Evolutionary conservation across 305 asterid genomes (phyloP).

Genomic region (Plantago lanceolata): DNA sequence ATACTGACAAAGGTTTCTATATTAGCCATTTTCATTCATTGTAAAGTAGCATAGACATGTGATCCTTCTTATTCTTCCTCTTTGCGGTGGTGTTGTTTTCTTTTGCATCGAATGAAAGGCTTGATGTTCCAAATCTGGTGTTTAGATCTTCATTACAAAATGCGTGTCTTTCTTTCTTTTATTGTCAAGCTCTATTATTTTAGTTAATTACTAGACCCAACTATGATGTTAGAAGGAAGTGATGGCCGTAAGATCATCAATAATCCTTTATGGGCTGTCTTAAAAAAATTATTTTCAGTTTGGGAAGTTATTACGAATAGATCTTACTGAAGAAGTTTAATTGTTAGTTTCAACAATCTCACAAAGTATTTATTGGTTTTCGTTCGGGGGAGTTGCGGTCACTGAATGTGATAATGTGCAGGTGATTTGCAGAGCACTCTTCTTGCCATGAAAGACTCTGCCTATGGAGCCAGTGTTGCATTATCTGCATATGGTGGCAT

Average conservation of each 20-base stretch:
- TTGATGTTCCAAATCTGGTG: slow-evolving; percentile 17
- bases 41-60: slow-evolving; percentile 5
- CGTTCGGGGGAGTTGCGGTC: slow-evolving; percentile 20
- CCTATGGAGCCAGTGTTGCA: slow-evolving; percentile 72
- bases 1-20: slow-evolving; percentile 17
- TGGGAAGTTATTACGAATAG: slow-evolving; percentile 16
- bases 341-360: slow-evolving; percentile 17
- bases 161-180: neutral
- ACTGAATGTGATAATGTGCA: slow-evolving; percentile 33
- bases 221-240: neutral
- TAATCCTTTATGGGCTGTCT: slow-evolving; percentile 16
- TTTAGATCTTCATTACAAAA: slow-evolving; percentile 11
- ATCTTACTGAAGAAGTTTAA: slow-evolving; percentile 17
- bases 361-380: slow-evolving; percentile 21
- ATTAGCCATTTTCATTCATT: slow-evolving; percentile 18
- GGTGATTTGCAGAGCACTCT: slow-evolving; percentile 90
- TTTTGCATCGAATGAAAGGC: slow-evolving; percentile 10
- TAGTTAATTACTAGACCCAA: slow-evolving; percentile 7
- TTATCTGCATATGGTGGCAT: slow-evolving; percentile 71
- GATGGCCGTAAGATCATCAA: slow-evolving; percentile 17
- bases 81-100: slow-evolving; percentile 8
- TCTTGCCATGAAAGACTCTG: slow-evolving; percentile 84
- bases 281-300: slow-evolving; percentile 8
- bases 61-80: slow-evolving; percentile 8
- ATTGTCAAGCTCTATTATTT: neutral